These are phyloP conservation scores for Amphicarpaea edgeworthii DNA, from an alignment of 306 rosid species.

Conservation along the genomic window DNA sequence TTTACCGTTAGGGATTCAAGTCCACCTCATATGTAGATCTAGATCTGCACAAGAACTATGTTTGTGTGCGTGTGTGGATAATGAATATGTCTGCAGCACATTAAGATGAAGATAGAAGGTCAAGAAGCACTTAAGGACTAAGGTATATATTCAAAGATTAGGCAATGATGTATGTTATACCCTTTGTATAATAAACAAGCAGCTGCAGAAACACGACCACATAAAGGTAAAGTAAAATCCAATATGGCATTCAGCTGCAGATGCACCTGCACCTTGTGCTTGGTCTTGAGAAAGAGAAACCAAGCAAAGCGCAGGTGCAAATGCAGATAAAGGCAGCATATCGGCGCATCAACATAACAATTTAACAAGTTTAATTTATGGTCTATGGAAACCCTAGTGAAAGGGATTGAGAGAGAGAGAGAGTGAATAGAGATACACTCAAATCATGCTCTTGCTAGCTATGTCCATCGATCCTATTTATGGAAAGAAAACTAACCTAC, in stretches of 20 bases:
- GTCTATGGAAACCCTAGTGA: not conserved
- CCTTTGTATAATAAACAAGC: not conserved
- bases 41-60: not conserved
- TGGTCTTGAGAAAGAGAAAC: conserved; percentile 17
- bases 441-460: no score
- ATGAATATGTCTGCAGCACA: no score
- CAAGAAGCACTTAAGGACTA: no score
- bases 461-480: no score
- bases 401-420: not conserved
- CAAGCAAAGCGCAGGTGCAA: conserved; percentile 86
- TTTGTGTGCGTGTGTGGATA: no score
- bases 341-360: conserved; percentile 27
- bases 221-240: conserved; percentile 35
- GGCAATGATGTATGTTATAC: not conserved
- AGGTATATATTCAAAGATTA: no score
- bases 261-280: conserved; percentile 69
- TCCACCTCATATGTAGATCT: not conserved
- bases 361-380: conserved; percentile 11
- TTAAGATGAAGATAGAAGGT: no score
- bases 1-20: not conserved
- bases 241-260: conserved; percentile 76
- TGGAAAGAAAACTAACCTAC: no score
- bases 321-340: conserved; percentile 78
- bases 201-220: no score
- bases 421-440: no score